Conservation (phyloP, 768 basidiomycete species). For the Mycena vitilis region DNA sequence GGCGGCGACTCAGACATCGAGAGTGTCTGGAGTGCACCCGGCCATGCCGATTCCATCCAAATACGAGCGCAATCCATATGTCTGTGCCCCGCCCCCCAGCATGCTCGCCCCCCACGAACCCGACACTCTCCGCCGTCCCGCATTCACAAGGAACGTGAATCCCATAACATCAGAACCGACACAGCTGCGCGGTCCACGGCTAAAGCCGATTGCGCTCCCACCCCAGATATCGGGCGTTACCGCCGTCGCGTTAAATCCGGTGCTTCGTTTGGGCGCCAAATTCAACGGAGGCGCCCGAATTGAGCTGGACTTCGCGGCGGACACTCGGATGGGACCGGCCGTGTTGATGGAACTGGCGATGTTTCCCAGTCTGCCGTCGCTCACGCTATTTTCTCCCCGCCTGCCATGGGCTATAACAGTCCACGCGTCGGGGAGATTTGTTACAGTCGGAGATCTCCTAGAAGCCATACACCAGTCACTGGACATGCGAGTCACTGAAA, state of each 20-base stretch:
- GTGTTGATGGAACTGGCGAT: constrained; percentile 14
- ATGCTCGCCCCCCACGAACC: neutral
- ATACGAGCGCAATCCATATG: constrained; percentile 1
- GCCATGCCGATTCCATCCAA: too few relatives aligned
- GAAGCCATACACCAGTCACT: constrained; percentile 1
- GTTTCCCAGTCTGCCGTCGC: constrained; percentile 27
- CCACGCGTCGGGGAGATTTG: constrained; percentile 21
- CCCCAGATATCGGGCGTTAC: constrained; percentile 20
- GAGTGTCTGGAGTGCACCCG: too few relatives aligned
- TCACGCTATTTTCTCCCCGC: constrained; percentile 15
- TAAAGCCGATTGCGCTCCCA: constrained; percentile 12
- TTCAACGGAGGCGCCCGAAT: neutral
- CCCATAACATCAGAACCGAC: neutral
- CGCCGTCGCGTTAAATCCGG: constrained; percentile 11
- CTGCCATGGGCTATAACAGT: constrained; percentile 34
- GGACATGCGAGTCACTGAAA: constrained; percentile 7
- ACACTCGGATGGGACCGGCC: too few relatives aligned
- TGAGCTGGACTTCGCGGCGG: constrained; percentile 2
- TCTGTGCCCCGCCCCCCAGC: neutral
- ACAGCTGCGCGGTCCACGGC: neutral
- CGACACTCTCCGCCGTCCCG: neutral
- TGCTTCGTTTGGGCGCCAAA: constrained; percentile 12
- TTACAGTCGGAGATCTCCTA: constrained; percentile 21
- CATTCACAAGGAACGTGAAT: too few relatives aligned
- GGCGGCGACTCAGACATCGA: too few relatives aligned